Evolutionary conservation across 139 green algal genomes (phyloP).

Genomic region (Tetratostichococcus sp.): DNA sequence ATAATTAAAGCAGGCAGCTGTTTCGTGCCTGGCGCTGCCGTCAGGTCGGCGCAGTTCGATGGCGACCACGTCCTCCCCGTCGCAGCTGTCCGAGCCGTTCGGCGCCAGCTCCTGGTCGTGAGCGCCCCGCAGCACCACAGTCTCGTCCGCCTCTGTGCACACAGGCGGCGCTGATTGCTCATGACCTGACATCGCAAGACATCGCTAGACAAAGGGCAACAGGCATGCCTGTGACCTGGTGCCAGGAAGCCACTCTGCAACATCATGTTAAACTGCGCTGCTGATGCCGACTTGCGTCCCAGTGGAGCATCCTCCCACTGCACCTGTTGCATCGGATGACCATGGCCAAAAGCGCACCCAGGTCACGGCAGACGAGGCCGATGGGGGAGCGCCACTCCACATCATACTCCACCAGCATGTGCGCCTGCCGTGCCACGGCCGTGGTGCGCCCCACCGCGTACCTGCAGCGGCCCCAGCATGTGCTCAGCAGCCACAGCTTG

Average conservation of each 20-base stretch:
- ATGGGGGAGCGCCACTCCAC: conserved; percentile 37
- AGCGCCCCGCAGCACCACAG: conserved; percentile 29
- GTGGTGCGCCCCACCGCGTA: background rate
- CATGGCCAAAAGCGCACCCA: conserved; percentile 10
- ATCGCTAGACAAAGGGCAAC: too few species aligned
- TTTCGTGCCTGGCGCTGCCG: background rate
- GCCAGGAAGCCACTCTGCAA: too few species aligned
- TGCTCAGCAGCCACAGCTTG: too few species aligned
- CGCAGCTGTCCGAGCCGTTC: conserved; percentile 1
- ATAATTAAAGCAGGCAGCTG: too few species aligned
- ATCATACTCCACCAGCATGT: conserved; percentile 54
- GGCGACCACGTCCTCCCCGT: conserved; percentile 5
- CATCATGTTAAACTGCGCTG: too few species aligned
- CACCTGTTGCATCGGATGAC: too few species aligned
- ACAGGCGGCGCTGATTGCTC: too few species aligned
- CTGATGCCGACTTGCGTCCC: too few species aligned
- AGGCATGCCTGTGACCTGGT: too few species aligned
- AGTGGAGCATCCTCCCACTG: too few species aligned
- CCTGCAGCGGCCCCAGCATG: too few species aligned
- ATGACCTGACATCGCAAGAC: too few species aligned
- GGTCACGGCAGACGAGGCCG: conserved; percentile 46
- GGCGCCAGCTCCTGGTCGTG: conserved; percentile 4
- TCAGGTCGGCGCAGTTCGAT: background rate
- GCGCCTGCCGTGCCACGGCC: conserved; percentile 1
- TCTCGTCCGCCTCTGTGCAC: background rate